Evolutionary conservation across 106 monocot genomes (phyloP).

Genomic region (Ottelia alismoides): DNA sequence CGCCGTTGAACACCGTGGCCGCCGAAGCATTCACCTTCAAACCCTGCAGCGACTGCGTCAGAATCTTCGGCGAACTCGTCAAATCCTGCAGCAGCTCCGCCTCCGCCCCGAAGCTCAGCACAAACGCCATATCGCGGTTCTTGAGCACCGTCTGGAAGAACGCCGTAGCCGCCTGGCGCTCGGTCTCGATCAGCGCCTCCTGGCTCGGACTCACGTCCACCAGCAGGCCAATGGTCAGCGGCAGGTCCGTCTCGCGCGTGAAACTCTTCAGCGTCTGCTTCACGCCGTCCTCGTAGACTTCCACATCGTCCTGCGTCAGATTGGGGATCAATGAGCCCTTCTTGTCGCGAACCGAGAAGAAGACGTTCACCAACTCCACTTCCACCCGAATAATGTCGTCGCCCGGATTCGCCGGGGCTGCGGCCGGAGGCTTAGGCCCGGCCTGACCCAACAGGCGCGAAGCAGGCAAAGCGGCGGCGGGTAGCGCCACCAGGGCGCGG

Average conservation of each 20-base stretch:
- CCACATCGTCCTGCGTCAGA: background rate
- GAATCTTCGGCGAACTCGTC: no score
- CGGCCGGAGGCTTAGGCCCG: no score
- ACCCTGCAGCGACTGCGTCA: no score
- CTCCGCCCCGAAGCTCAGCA: background rate
- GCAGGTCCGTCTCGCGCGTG: background rate
- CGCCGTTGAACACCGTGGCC: no score
- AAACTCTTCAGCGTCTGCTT: background rate
- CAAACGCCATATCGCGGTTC: background rate
- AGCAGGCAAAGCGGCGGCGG: no score
- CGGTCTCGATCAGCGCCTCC: background rate
- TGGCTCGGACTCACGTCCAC: background rate
- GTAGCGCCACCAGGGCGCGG: no score
- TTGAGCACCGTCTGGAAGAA: background rate
- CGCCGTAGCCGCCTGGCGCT: background rate
- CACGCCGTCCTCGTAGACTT: background rate
- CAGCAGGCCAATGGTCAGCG: background rate
- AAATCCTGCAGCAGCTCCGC: background rate
- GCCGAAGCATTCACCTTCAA: no score
- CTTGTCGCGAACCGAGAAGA: background rate
- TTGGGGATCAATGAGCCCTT: background rate
- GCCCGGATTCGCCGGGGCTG: no score
- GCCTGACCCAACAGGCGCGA: no score
- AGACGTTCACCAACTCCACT: background rate
- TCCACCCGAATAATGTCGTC: no score